Base-by-base conservation (phyloP, 2,329 filamentous ascomycete genomes). In the Phialocephala sp. region DNA sequence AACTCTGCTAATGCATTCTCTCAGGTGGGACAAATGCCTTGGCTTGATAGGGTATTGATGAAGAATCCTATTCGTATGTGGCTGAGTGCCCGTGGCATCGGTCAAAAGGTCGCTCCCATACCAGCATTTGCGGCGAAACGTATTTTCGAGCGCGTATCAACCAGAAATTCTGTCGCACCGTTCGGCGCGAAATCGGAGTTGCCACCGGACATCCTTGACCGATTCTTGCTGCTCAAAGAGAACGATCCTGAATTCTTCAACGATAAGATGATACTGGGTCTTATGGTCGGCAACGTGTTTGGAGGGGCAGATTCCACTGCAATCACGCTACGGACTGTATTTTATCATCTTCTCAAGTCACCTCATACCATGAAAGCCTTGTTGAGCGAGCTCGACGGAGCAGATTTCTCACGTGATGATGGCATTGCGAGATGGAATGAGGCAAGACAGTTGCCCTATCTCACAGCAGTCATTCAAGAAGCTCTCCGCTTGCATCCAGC, bases 391-490 rank as follows among this genome's bases (percentile, higher is more conserved):
- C 73, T 84, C 24, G 76, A 79, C 36, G 66, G 59, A 8, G 52
- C 39, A 9, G 41, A 35, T 1, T 15, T 61, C 62, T 54, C 73
- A 75, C 37, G 22, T 15, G 37, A 32, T 32, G 37, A 59, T 43
- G 37, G 37, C n/a, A 54, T 54, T 27, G 50, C 37, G 15, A 43
- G 12, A 5, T 59, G 62, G 65, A 54, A 27, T 9, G 50, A 54
- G 15, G 14, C 24, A 32, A 27, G 50, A 32, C 22, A 72, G 2
- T 71, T 81, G 64, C 77, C 77, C 0, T 84, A 84, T 64, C 76
- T 85, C 2, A 76, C 81, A 57, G 81, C 83, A 3, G 80, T 84
- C 9, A 77, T 87, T 36, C 80, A 80, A n/a, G 85, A 88, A 71
- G 77, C 81, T 0, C 74, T 83, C 66, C 80, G 84, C 2, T 72